phyloP scores from a whole-genome alignment of 2,329 filamentous ascomycete species.

The Aureobasidium sp. region DNA sequence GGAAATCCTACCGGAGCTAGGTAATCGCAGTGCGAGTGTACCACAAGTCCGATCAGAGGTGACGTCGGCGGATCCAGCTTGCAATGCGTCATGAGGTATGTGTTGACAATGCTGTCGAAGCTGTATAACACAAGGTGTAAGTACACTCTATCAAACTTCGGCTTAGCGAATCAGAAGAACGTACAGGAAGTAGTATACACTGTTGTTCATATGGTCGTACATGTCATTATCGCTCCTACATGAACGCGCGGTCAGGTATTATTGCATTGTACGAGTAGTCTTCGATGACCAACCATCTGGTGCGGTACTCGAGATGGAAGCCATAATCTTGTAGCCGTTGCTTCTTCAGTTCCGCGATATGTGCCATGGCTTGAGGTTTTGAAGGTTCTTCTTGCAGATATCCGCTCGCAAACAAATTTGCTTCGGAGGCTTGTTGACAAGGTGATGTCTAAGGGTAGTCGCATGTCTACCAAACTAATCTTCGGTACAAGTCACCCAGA shows the following conservation, averaged over 20 bases:
- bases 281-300: constrained; percentile 60
- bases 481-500: not conserved
- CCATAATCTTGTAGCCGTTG: constrained; percentile 65
- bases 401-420: not conserved
- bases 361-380: constrained; percentile 2
- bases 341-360: constrained; percentile 38
- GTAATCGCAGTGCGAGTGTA: constrained; percentile 78
- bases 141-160: not conserved
- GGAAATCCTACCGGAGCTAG: constrained; percentile 77
- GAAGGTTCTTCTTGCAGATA: not conserved
- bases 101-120: constrained; percentile 85
- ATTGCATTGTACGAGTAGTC: not conserved
- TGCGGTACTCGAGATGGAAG: constrained; percentile 73
- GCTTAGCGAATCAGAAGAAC: constrained; percentile 15
- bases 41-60: constrained; percentile 71
- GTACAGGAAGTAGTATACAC: constrained; percentile 71
- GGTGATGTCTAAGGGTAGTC: not conserved
- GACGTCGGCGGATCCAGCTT: constrained; percentile 62
- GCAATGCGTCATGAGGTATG: constrained; percentile 75
- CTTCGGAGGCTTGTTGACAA: not conserved
- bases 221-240: constrained; percentile 84
- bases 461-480: not conserved
- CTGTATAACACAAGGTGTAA: constrained; percentile 28
- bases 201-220: constrained; percentile 92
- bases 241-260: constrained; percentile 10